Evolutionary conservation across 805 yeast genomes (phyloP).

Genomic region (Hanseniaspora thailandica): DNA sequence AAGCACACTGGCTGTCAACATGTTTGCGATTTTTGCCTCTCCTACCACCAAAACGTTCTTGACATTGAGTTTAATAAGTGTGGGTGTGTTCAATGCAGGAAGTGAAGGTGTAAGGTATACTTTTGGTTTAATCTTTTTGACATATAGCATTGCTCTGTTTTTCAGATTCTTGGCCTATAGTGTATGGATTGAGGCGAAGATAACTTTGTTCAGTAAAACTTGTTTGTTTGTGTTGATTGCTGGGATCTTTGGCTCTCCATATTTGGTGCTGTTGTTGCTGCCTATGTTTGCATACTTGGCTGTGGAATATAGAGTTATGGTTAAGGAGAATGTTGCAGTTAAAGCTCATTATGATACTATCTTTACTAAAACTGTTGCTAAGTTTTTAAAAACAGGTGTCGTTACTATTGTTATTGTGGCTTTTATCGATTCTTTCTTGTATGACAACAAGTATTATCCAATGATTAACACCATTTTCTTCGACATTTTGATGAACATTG

Average conservation of each 20-base stretch:
- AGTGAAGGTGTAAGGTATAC: conserved; percentile 77
- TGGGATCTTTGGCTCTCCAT: conserved; percentile 87
- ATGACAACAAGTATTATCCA: conserved; percentile 35
- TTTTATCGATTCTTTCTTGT: conserved; percentile 48
- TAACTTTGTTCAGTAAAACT: conserved; percentile 21
- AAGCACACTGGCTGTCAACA: conserved; percentile 35
- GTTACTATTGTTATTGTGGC: conserved; percentile 18
- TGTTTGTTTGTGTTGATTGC: conserved; percentile 38
- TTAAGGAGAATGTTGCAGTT: conserved; percentile 1
- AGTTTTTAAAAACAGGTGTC: conserved; percentile 18
- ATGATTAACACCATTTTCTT: conserved; percentile 74
- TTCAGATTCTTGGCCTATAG: background rate
- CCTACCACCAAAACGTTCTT: conserved; percentile 54
- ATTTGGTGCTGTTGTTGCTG: conserved; percentile 49
- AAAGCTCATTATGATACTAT: conserved; percentile 19
- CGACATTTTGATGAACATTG: conserved; percentile 30
- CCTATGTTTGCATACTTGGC: conserved; percentile 43
- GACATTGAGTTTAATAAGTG: conserved; percentile 47
- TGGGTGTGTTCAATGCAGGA: conserved; percentile 85
- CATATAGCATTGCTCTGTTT: conserved; percentile 6
- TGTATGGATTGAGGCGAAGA: conserved; percentile 1
- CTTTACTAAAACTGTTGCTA: conserved; percentile 21
- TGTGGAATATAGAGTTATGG: background rate
- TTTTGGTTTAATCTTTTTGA: conserved; percentile 46
- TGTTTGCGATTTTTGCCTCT: too few species aligned